phyloP scores from a whole-genome alignment of 352 stramenopile species.

The Pythium phragmiticola region DNA sequence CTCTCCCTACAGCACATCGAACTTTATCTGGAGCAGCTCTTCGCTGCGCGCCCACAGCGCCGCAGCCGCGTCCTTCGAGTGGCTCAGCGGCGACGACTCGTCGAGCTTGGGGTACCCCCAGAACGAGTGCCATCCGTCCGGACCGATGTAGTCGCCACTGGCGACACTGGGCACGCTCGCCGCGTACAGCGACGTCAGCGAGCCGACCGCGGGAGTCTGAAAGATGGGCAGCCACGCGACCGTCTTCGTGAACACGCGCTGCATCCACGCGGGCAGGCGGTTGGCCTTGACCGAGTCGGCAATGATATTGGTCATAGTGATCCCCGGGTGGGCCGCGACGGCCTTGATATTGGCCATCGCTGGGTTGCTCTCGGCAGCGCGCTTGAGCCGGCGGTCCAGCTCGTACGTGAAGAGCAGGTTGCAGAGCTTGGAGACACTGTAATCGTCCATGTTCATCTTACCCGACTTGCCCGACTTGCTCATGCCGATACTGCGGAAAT shows the following conservation, averaged over 20 bases:
- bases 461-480: conserved; percentile 10
- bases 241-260: conserved; percentile 38
- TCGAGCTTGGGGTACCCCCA: conserved; percentile 48
- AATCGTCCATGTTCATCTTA: conserved; percentile 31
- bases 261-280: conserved; percentile 29
- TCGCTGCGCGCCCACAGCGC: conserved; percentile 27
- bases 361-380: conserved; percentile 13
- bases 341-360: conserved; percentile 35
- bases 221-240: conserved; percentile 41
- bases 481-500: conserved; percentile 7
- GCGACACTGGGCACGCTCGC: conserved; percentile 39
- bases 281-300: conserved; percentile 39
- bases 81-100: conserved; percentile 31
- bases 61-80: conserved; percentile 13
- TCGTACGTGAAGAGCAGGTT: conserved; percentile 71
- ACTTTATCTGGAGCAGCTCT: conserved; percentile 19
- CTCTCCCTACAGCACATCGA: conserved; percentile 3
- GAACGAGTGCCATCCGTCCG: conserved; percentile 39
- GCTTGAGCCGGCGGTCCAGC: conserved; percentile 41
- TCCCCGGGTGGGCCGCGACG: conserved; percentile 53
- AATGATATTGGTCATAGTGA: conserved; percentile 54
- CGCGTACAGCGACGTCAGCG: conserved; percentile 54
- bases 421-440: conserved; percentile 54
- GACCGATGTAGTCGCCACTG: conserved; percentile 53
- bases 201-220: conserved; percentile 43